Evolutionary conservation across 441 rosid genomes (phyloP), one percentile per base, ranked within the genome.

Genomic region (Manihot esculenta): DNA sequence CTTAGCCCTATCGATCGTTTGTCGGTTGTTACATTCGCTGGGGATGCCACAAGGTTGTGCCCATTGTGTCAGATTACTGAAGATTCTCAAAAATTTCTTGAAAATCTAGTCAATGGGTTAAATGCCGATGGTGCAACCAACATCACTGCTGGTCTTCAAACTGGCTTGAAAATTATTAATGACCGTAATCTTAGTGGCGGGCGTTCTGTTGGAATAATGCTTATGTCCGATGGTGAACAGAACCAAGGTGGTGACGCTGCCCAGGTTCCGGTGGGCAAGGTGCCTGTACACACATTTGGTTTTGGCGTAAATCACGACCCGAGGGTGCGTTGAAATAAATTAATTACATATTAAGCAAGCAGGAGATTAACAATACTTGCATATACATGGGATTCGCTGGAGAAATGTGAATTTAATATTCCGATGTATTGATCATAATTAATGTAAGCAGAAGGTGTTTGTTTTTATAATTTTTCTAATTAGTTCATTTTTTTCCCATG

Each of bases 231-330:
- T 3, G 66, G 66, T 12, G 51, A 42, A n/a, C 33, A 62, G 12
- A 62, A n/a, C 17, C 0, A 3, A 1, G 33, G 33, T 17, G 53
- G 66, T 38, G 53, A 62, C 14, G 53, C 66, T 21, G 66, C 66
- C 33, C 51, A 5, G 5, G 30, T 62, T 18, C 11, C 24, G 2
- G 18, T 10, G 5, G 53, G 51, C 20, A 30, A 42, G 5, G 66
- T 62, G n/a, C 66, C 66, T 1, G 66, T 62, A 13, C 9, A 42
- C 53, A 62, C 66, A 21, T 62, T 62, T 8, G 66, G 66, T 62
- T 62, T 62, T 13, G 66, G 66, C 66, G 0, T 1, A 14, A 23
- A 42, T 5, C 53, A 62, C 6, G 66, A 62, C 0, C 53, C 66
- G 2, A 44, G 18, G 35, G 66, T 62, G 44, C 10, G 4, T 59